Base-by-base conservation (phyloP, 352 stramenopile genomes). In the Pythium volutum region DNA sequence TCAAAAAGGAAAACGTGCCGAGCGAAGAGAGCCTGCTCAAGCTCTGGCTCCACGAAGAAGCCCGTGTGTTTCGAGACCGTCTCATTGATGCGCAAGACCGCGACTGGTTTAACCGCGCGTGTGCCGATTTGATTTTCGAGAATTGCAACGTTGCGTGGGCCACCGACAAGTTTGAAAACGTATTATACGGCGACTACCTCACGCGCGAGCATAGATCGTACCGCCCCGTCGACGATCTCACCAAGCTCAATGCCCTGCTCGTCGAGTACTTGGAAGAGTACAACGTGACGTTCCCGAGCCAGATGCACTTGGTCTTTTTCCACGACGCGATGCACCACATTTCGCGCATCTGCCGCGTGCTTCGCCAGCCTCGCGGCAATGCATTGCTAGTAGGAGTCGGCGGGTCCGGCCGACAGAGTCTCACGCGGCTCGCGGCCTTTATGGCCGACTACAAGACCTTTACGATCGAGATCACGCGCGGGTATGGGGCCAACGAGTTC, bases 301-400 rank as follows among this genome's bases (percentile, higher is more conserved):
- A 95, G 38, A 98, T 98, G 91, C 83, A 98, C 64, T 70, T 98
- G 27, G 93, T 98, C 15, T 97, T 98, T 66, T 98, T 98, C 66
- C 87, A 84, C 33, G 95, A 98, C 62, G 95, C 95, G 0, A 95
- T 98, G 55, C 80, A 96, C 31, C 95, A 98, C 63, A 92, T 98
- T 25, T 95, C 86, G 3, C 81, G 92, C 16, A 97, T 98, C 34
- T 93, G 86, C 58, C 86, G 95, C 20, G 91, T 98, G 22, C 67
- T 98, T 11, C 76, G 94, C 3, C 93, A 98, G 46, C 91, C 93
- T 8, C 78, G 88, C 20, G 93, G 93, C 33, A 98, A 98, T 50
- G 93, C 92, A 15, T 51, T 98, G 43, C 74, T 98, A 1, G 91
- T 98, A 5, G 93, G 93, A 36, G 93, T 98, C 12, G 93, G 93